A percentile compares a stretch with the other conserved stretches of the same genome.
Evolutionary conservation across 192 early-diverging fungal species (phyloP).

Genomic region (Thoreauomyces humboldtii): DNA sequence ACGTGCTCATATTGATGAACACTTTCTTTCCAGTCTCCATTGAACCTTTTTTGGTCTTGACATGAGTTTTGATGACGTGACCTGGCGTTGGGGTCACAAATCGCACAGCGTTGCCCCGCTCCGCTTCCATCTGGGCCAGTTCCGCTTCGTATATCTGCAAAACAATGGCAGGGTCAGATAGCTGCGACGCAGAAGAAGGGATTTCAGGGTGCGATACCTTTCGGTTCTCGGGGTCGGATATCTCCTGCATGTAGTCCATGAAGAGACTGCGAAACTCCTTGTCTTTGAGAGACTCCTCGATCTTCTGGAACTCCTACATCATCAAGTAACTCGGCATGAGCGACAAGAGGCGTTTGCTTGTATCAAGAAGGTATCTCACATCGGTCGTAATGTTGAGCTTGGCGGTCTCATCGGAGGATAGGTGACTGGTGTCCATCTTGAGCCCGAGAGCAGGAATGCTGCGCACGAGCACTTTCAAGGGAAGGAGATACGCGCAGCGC

Average conservation of each 20-base stretch:
- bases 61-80: slow-evolving; percentile 44
- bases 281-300: slow-evolving; percentile 52
- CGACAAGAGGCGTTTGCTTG: too few species aligned
- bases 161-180: neutral
- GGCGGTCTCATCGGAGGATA: too few species aligned
- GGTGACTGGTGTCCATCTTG: too few species aligned
- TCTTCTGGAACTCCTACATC: slow-evolving; percentile 41
- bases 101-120: slow-evolving; percentile 49
- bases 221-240: slow-evolving; percentile 54
- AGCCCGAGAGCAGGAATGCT: too few species aligned
- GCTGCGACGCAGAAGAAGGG: neutral
- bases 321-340: too few species aligned
- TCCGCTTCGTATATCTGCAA: slow-evolving; percentile 53
- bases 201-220: slow-evolving; percentile 20
- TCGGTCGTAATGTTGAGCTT: too few species aligned
- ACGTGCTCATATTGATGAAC: slow-evolving; percentile 55
- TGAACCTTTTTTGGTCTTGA: slow-evolving; percentile 12
- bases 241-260: slow-evolving; percentile 56
- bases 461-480: too few species aligned
- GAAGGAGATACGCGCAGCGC: too few species aligned
- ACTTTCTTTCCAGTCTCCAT: slow-evolving; percentile 40
- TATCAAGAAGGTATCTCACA: too few species aligned
- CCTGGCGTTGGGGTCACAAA: slow-evolving; percentile 51
- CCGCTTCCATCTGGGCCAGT: slow-evolving; percentile 45
- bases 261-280: slow-evolving; percentile 54